Evolutionary conservation across 768 basidiomycete genomes (phyloP).

Genomic region (Boletus edulis): DNA sequence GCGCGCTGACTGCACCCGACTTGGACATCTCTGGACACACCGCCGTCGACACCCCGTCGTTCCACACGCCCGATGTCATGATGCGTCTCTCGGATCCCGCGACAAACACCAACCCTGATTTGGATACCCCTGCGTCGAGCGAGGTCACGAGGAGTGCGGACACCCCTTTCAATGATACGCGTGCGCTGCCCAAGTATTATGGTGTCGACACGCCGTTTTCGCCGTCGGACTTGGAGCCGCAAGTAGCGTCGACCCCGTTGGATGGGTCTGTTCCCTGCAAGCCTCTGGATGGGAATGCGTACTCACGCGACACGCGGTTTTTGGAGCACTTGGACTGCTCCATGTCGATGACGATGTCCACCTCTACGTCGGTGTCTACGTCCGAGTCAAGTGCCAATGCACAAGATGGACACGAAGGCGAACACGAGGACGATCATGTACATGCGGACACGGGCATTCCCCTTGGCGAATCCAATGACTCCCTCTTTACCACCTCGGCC

Average conservation of each 20-base stretch:
- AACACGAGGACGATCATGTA: neutral
- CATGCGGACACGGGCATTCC: conserved; percentile 7
- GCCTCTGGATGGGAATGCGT: neutral
- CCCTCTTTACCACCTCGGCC: conserved; percentile 26
- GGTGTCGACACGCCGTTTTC: conserved; percentile 8
- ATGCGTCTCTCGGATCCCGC: conserved; percentile 20
- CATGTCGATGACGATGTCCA: conserved; percentile 11
- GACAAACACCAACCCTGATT: neutral
- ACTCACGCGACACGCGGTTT: conserved; percentile 14
- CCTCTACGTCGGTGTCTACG: conserved; percentile 5
- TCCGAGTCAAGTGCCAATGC: conserved; percentile 8
- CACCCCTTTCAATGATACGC: conserved; percentile 22
- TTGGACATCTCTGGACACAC: neutral
- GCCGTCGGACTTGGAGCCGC: conserved; percentile 5
- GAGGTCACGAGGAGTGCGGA: conserved; percentile 6
- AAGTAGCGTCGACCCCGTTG: conserved; percentile 10
- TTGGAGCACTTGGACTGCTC: conserved; percentile 23
- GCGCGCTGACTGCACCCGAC: neutral
- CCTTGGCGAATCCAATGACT: conserved; percentile 26
- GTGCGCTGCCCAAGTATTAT: conserved; percentile 14
- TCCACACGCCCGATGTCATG: conserved; percentile 12
- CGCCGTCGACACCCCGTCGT: neutral
- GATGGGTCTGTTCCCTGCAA: neutral
- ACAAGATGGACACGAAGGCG: neutral
- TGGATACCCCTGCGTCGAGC: conserved; percentile 13